Evolutionary conservation across 257 asterid species (phyloP).

Genomic region (Petunia secreta): DNA sequence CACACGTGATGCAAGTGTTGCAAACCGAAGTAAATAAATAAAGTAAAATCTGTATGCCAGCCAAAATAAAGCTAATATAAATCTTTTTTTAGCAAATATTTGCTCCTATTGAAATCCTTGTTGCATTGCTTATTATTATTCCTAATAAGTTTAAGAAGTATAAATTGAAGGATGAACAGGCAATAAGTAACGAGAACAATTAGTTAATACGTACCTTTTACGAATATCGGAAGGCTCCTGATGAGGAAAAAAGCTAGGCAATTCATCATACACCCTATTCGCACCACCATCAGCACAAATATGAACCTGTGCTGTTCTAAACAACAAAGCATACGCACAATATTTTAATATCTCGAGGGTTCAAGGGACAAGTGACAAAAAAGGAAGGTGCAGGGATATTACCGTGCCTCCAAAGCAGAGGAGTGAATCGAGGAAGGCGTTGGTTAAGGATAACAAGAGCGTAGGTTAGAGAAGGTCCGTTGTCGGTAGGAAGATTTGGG

Average conservation of each 20-base stretch:
- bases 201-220: conserved; percentile 46
- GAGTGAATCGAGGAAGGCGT: conserved; percentile 74
- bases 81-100: too few species aligned
- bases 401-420: conserved; percentile 90
- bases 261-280: conserved; percentile 78
- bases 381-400: conserved; percentile 16
- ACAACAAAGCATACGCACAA: conserved; percentile 30
- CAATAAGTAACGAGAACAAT: neutral
- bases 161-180: neutral
- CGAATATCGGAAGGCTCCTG: conserved; percentile 64
- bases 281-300: conserved; percentile 97
- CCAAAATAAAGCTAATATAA: too few species aligned
- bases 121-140: neutral
- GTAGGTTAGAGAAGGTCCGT: conserved; percentile 49
- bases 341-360: neutral
- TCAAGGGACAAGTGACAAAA: neutral
- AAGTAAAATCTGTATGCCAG: too few species aligned
- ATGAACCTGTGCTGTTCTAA: conserved; percentile 77
- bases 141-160: neutral
- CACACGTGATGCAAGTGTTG: too few species aligned
- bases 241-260: conserved; percentile 70
- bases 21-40: too few species aligned
- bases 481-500: conserved; percentile 45
- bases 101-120: neutral
- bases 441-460: conserved; percentile 81